Evolutionary conservation across 2,329 filamentous ascomycete genomes (phyloP), one percentile per base, ranked within the genome.

Genomic region (Paecilomyces variotii): DNA sequence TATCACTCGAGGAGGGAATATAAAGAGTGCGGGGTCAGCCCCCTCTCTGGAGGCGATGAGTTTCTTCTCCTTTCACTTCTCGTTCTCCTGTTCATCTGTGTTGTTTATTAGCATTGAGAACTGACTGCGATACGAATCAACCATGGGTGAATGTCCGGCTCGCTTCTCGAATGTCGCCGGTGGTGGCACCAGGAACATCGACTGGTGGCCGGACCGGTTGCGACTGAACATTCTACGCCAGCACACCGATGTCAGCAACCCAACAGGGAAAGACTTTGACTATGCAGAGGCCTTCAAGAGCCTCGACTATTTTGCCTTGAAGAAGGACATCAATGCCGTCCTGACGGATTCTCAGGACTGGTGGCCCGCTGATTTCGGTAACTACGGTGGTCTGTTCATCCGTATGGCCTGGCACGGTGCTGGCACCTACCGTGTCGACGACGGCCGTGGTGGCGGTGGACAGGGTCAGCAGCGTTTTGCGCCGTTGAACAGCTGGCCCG

Each of bases 321-420:
- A 91, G 84, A 86, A 88, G 75, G 89, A 92, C 70, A 75, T 92
- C 5, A 67, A 78, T n/a, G 79, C 77, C 19, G 70, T 91, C 67
- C 87, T 91, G 86, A 91, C 88, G 56, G 85, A 90, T 71, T 91
- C 87, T 2, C 85, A 91, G 76, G 85, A 89, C 49, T 91, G 84
- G 84, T 92, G 89, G 89, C 89, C 89, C 0, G 89, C 89, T 32
- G 89, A 92, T 71, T 90, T 88, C 68, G 88, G 88, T 58, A 87
- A 91, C 80, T 92, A 91, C 66, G 88, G 88, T 64, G 88, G 88
- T 73, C 81, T 91, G 28, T 91, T 92, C 73, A 81, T 92, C 70
- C 87, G 89, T 59, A 86, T 91, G 86, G 86, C 87, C 60, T 92
- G 89, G 89, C 89, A 91, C 80, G 86, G 85, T 64, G 84, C 89